These are phyloP conservation scores for Micromonas commoda DNA, from an alignment of 139 green algal species.

Conservation along the genomic window DNA sequence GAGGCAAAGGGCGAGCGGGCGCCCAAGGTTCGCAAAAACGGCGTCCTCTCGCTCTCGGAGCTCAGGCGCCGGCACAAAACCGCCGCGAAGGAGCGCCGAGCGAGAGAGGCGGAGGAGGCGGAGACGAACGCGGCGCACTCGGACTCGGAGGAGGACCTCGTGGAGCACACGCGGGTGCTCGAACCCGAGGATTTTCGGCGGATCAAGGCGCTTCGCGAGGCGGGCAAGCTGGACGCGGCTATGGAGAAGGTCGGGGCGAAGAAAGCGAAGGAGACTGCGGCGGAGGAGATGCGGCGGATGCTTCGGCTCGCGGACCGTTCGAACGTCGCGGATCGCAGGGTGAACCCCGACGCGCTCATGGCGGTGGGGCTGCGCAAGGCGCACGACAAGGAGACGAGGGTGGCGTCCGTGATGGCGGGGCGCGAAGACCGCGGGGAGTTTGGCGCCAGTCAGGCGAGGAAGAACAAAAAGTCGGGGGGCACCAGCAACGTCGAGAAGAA, in stretches of 20 bases:
- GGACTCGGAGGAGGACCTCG: slow-evolving; percentile 7
- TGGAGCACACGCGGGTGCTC: slow-evolving; percentile 36
- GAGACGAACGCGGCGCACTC: slow-evolving; percentile 15
- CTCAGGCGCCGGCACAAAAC: slow-evolving; percentile 29
- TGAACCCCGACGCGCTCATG: slow-evolving; percentile 13
- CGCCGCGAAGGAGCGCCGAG: slow-evolving; percentile 19
- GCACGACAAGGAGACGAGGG: slow-evolving; percentile 73
- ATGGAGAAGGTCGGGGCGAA: slow-evolving; percentile 23
- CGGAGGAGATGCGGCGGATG: slow-evolving; percentile 11
- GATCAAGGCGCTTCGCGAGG: slow-evolving; percentile 29
- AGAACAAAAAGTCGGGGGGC: slow-evolving; percentile 81
- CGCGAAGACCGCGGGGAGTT: slow-evolving; percentile 79
- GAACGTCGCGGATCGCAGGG: not conserved
- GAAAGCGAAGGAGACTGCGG: slow-evolving; percentile 24
- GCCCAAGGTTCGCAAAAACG: slow-evolving; percentile 9
- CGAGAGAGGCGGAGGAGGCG: slow-evolving; percentile 26
- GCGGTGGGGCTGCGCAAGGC: not conserved
- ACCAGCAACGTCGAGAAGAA: slow-evolving; percentile 85
- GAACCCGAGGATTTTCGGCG: slow-evolving; percentile 30
- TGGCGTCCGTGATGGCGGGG: slow-evolving; percentile 64
- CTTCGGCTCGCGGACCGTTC: slow-evolving; percentile 3
- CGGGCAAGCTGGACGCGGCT: slow-evolving; percentile 15
- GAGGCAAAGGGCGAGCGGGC: slow-evolving; percentile 17
- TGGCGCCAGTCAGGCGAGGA: slow-evolving; percentile 46
- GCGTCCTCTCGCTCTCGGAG: slow-evolving; percentile 6